Evolutionary conservation across 2,329 filamentous ascomycete species (phyloP).

Genomic region (Delphinella strobiligena): DNA sequence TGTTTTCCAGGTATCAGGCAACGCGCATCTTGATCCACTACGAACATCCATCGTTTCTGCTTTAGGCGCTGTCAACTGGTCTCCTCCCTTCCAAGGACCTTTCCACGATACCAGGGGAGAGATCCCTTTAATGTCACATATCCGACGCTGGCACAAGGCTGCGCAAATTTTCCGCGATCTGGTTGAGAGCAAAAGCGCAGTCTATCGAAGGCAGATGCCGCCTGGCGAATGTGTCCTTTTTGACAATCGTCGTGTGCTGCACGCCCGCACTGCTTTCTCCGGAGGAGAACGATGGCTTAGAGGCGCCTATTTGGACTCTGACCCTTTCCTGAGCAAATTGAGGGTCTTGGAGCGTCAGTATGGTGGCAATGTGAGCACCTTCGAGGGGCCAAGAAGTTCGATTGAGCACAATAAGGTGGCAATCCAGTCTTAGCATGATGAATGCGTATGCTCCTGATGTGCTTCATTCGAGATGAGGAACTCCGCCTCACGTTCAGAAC

Average conservation of each 20-base stretch:
- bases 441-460: too few species aligned
- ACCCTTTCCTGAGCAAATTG: conserved; percentile 41
- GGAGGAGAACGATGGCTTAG: conserved; percentile 62
- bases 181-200: conserved; percentile 44
- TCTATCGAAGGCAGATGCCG: conserved; percentile 61
- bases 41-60: background rate
- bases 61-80: conserved; percentile 22
- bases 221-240: conserved; percentile 90
- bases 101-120: conserved; percentile 9
- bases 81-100: conserved; percentile 25
- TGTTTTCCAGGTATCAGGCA: conserved; percentile 14
- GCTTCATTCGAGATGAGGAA: too few species aligned
- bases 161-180: conserved; percentile 44
- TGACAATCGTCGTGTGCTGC: conserved; percentile 73
- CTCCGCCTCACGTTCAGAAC: too few species aligned
- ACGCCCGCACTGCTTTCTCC: conserved; percentile 70
- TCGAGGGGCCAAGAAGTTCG: too few species aligned
- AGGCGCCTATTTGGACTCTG: conserved; percentile 68
- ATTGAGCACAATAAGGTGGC: too few species aligned
- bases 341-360: conserved; percentile 7
- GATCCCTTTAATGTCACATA: background rate
- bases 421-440: too few species aligned
- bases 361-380: too few species aligned
- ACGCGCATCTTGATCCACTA: conserved; percentile 11
- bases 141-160: conserved; percentile 35